phyloP scores from a whole-genome alignment of 2,329 filamentous ascomycete genomes.

The Samsoniella hepiali region DNA sequence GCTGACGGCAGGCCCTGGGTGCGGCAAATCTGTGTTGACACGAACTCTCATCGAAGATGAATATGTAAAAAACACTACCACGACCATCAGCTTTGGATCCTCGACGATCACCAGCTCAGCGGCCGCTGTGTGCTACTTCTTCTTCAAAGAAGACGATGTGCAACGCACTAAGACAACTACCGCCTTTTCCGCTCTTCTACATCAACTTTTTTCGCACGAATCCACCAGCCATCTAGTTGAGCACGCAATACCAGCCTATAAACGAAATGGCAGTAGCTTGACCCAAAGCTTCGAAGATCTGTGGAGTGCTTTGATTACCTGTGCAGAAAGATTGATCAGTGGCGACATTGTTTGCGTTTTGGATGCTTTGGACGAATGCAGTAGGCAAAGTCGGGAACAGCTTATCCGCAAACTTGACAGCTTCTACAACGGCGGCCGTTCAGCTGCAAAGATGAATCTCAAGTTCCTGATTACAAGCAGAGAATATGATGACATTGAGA shows the following conservation, averaged over 20 bases:
- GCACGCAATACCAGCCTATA: neutral
- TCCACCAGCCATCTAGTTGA: neutral
- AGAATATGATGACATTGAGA: slow-evolving; percentile 27
- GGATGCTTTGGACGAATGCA: slow-evolving; percentile 1
- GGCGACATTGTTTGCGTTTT: neutral
- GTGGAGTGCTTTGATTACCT: neutral
- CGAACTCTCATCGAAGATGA: neutral
- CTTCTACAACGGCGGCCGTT: neutral
- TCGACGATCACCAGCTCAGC: neutral
- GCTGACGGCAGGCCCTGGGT: slow-evolving; percentile 5
- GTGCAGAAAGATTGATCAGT: neutral
- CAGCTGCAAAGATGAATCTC: slow-evolving; percentile 20
- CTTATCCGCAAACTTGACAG: neutral
- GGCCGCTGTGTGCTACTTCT: slow-evolving; percentile 3
- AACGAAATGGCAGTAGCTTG: neutral
- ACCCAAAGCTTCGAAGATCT: neutral
- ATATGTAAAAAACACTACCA: neutral
- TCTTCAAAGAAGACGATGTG: slow-evolving; percentile 9
- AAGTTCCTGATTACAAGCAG: slow-evolving; percentile 35
- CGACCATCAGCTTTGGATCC: neutral
- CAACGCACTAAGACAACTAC: neutral
- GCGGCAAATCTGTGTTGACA: slow-evolving; percentile 8
- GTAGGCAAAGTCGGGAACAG: neutral
- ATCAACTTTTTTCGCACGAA: neutral
- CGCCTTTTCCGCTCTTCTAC: neutral